phyloP scores from a whole-genome alignment of 73 alveolate species.

The Loxodes magnus region DNA sequence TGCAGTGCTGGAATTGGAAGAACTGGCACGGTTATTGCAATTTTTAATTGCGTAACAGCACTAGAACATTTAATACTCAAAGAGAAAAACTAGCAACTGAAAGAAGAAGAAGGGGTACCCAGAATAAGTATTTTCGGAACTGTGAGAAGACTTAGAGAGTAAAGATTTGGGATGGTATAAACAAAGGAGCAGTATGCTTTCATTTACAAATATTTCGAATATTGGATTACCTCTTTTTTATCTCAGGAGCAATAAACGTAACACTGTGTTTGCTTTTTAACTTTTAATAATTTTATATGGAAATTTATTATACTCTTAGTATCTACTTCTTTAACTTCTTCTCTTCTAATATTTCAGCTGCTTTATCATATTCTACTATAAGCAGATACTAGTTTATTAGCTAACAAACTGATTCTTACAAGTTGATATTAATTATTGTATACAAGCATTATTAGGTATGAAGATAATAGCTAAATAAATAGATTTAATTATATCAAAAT shows the following conservation, averaged over 20 bases:
- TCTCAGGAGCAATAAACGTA: not conserved
- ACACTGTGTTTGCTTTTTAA: no score
- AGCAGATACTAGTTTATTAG: no score
- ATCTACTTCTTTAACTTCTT: no score
- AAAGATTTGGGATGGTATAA: slow-evolving; percentile 70
- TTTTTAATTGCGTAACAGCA: slow-evolving; percentile 15
- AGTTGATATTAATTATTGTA: no score
- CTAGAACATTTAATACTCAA: not conserved
- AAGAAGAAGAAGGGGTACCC: slow-evolving; percentile 25
- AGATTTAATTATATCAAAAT: no score
- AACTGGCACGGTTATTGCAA: slow-evolving; percentile 73
- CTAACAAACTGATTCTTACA: no score
- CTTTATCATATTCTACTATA: no score
- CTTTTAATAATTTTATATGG: no score
- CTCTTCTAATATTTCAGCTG: no score
- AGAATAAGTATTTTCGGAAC: slow-evolving; percentile 51
- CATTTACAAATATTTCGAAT: slow-evolving; percentile 33
- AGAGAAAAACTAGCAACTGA: not conserved
- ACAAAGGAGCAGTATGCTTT: slow-evolving; percentile 53
- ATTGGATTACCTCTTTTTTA: slow-evolving; percentile 22
- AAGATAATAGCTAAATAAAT: no score
- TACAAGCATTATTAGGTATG: no score
- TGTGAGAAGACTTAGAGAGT: slow-evolving; percentile 77
- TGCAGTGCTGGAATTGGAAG: slow-evolving; percentile 91
- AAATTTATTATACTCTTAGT: no score